Base-by-base conservation (phyloP, 2,329 filamentous ascomycete genomes). In the Fusarium burgessii region DNA sequence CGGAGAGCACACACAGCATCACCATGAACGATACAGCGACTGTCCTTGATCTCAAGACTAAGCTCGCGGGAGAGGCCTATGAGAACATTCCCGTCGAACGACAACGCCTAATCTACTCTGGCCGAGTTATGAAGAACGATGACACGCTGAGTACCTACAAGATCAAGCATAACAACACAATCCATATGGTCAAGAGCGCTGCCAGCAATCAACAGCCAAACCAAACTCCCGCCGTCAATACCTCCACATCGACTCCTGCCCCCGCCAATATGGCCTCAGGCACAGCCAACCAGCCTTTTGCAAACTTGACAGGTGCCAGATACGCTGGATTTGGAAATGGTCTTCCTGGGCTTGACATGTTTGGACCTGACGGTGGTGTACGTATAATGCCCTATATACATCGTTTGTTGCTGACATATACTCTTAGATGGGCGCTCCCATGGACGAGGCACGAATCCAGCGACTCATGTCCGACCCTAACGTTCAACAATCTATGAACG, bases 71-170 rank as follows among this genome's bases (percentile, higher is more conserved):
- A 35, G 83, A 90, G 62, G 94, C 97, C 76, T 93, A 91, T 78
- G 95, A 97, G 80, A 92, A 97, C 80, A 90, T 97, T 60, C 92
- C 96, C 36, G 87, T 91, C 58, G 94, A 97, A 78, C 90, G 94
- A 74, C 95, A 98, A 84, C 93, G 96, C 67, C 87, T 99, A 71
- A 99, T 99, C 83, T 99, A 98, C 86, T 98, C 95, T 9, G 96
- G 96, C 57, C 92, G 95, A 67, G 95, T 99, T 67, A 90, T 99
- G 84, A 99, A 98, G 85, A 96, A 99, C 80, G 90, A 92, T 64
- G 95, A 99, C 76, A 91, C 92, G 0, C 84, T 99, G 45, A 90
- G 87, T 71, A 89, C 90, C 61, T 97, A 97, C 85, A 98, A 98
- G 86, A 95, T 99, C 82, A 98, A 98, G 86, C 88, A 93, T 72